A percentile compares a stretch with the other conserved stretches of the same genome.
Evolutionary conservation across 768 basidiomycete genomes (phyloP).

Genomic region (Coprinopsis sp.): DNA sequence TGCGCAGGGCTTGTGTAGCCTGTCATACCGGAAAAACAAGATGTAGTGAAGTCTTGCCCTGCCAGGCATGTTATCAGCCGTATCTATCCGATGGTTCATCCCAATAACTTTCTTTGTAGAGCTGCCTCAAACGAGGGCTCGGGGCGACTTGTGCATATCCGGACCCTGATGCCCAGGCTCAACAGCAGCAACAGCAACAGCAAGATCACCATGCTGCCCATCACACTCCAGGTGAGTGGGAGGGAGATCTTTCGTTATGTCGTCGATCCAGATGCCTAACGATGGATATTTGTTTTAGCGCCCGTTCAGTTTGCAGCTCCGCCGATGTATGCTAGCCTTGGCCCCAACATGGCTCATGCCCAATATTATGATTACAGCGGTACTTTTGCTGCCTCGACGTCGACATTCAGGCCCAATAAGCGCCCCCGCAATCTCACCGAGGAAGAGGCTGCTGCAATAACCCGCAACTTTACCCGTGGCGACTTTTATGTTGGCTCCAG

Average conservation of each 20-base stretch:
- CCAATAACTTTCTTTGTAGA: constrained; percentile 37
- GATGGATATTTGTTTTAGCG: constrained; percentile 21
- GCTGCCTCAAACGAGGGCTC: constrained; percentile 77
- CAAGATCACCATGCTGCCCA: constrained; percentile 33
- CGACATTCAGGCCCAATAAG: constrained; percentile 77
- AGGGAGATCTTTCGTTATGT: too few relatives aligned
- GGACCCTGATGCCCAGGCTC: constrained; percentile 55
- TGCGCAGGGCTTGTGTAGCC: constrained; percentile 73
- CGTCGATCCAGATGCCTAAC: constrained; percentile 5
- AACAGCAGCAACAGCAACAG: constrained; percentile 14
- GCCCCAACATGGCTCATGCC: constrained; percentile 52
- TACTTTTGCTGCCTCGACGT: constrained; percentile 64
- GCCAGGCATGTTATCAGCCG: constrained; percentile 49
- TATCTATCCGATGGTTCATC: constrained; percentile 3
- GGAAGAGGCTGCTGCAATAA: constrained; percentile 80
- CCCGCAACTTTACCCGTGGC: constrained; percentile 74
- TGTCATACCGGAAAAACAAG: constrained; percentile 82
- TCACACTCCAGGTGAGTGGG: constrained; percentile 33
- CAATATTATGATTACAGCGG: constrained; percentile 78
- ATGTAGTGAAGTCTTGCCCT: constrained; percentile 78
- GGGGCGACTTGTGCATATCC: constrained; percentile 70
- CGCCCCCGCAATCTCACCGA: constrained; percentile 77
- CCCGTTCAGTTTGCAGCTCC: constrained; percentile 41
- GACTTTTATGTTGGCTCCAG: constrained; percentile 80
- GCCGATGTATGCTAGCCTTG: constrained; percentile 46